phyloP scores from a whole-genome alignment of 2,329 filamentous ascomycete species.

The Calonectria multiphialidica region DNA sequence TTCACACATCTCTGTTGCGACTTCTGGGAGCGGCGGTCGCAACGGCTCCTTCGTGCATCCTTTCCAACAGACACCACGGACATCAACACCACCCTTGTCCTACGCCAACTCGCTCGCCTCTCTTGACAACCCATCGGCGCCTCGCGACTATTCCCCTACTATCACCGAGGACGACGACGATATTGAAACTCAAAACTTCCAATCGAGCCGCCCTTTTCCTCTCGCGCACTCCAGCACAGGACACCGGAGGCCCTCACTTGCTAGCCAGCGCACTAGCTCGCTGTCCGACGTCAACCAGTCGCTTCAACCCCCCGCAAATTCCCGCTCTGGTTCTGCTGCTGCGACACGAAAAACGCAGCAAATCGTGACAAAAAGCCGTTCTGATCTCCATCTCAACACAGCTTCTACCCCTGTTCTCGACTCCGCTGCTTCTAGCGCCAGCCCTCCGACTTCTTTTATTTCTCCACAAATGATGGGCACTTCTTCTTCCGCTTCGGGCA shows the following conservation, averaged over 20 bases:
- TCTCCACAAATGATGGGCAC: slow-evolving; percentile 42
- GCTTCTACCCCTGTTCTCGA: slow-evolving; percentile 42
- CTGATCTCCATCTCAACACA: slow-evolving; percentile 59
- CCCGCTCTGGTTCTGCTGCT: slow-evolving; percentile 42
- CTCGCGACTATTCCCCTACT: slow-evolving; percentile 66
- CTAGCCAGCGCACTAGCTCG: slow-evolving; percentile 50
- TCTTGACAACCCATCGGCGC: slow-evolving; percentile 55
- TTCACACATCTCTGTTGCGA: slow-evolving; percentile 68
- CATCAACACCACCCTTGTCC: slow-evolving; percentile 69
- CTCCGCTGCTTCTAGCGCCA: slow-evolving; percentile 40
- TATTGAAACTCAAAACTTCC: slow-evolving; percentile 40
- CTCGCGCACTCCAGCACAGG: slow-evolving; percentile 32
- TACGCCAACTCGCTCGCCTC: slow-evolving; percentile 69
- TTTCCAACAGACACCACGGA: slow-evolving; percentile 73
- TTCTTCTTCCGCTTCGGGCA: slow-evolving; percentile 50
- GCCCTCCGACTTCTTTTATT: slow-evolving; percentile 43
- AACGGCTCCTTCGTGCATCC: slow-evolving; percentile 70
- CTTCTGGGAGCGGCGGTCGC: slow-evolving; percentile 65
- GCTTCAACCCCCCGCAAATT: slow-evolving; percentile 41
- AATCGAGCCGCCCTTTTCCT: slow-evolving; percentile 36
- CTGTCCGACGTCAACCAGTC: slow-evolving; percentile 49
- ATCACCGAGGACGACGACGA: slow-evolving; percentile 67
- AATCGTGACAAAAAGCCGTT: slow-evolving; percentile 54
- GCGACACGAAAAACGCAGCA: slow-evolving; percentile 55
- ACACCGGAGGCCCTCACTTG: slow-evolving; percentile 47